Conservation (phyloP, 2,329 filamentous ascomycete species). For the Neocatenulostroma microsporum region DNA sequence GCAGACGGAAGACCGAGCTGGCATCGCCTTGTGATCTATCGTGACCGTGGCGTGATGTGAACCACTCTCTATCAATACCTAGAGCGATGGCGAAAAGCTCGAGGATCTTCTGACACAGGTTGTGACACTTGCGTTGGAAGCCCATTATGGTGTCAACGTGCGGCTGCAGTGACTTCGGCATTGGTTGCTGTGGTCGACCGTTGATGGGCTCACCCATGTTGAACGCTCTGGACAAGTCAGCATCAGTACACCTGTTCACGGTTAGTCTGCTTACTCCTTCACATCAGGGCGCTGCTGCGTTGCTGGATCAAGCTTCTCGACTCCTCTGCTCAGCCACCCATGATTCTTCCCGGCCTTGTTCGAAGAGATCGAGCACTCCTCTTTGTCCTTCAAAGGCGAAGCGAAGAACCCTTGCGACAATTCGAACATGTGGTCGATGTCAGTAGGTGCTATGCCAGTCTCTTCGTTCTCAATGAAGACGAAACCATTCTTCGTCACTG, state of each 20-base stretch:
- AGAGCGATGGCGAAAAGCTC: slow-evolving; percentile 72
- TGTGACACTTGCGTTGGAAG: slow-evolving; percentile 65
- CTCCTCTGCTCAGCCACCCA: slow-evolving; percentile 83
- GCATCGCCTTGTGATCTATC: slow-evolving; percentile 43
- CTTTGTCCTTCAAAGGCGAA: slow-evolving; percentile 63
- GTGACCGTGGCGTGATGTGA: slow-evolving; percentile 57
- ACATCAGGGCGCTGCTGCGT: slow-evolving; percentile 65
- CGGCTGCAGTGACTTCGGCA: slow-evolving; percentile 57
- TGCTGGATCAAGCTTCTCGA: slow-evolving; percentile 78
- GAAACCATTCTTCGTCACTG: slow-evolving; percentile 77
- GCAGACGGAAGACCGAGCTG: slow-evolving; percentile 45
- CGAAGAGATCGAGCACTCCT: slow-evolving; percentile 63
- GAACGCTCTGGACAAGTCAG: slow-evolving; percentile 61
- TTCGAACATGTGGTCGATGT: slow-evolving; percentile 64
- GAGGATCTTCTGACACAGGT: slow-evolving; percentile 65
- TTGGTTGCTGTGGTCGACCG: slow-evolving; percentile 64
- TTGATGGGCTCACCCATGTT: slow-evolving; percentile 75
- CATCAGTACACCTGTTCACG: slow-evolving; percentile 1
- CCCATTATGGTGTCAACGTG: slow-evolving; percentile 54
- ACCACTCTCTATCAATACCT: slow-evolving; percentile 46
- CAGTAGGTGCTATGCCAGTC: slow-evolving; percentile 47
- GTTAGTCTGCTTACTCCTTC: slow-evolving; percentile 55
- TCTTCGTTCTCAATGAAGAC: slow-evolving; percentile 77
- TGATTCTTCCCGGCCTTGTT: slow-evolving; percentile 58
- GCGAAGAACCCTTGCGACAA: slow-evolving; percentile 67